Conservation (phyloP, 1,139 yeast genomes). For the Suhomyces coccinellae region DNA sequence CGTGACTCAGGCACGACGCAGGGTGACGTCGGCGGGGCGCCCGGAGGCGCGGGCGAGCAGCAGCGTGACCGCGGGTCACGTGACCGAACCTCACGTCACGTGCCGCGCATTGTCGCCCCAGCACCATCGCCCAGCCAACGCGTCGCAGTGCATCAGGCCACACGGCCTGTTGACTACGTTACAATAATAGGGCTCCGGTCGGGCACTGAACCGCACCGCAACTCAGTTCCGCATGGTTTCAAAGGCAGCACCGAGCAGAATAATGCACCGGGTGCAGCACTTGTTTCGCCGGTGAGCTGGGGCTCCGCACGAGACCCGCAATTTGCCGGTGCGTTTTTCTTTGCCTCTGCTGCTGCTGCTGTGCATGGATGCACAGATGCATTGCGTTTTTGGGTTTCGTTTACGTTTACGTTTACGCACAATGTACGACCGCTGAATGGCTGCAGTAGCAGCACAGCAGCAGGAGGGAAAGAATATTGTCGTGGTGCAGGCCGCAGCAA, state of each 20-base stretch:
- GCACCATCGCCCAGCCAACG: neutral
- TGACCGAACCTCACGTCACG: neutral
- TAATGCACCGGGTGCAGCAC: neutral
- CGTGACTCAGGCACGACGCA: too few species aligned
- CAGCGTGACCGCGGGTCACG: neutral
- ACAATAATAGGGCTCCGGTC: neutral
- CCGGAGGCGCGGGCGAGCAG: too few species aligned
- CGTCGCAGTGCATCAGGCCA: neutral
- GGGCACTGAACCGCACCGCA: neutral
- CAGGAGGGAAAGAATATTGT: too few species aligned
- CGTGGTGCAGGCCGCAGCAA: too few species aligned
- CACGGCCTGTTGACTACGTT: neutral
- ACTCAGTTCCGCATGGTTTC: neutral
- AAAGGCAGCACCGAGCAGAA: neutral
- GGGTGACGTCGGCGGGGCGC: too few species aligned
- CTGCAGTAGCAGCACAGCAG: too few species aligned
- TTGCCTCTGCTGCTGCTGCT: neutral
- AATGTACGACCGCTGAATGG: neutral
- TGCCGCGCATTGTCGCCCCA: neutral
- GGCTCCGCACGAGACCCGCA: too few species aligned
- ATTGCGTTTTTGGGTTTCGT: neutral
- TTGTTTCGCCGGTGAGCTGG: too few species aligned
- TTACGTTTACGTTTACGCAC: neutral
- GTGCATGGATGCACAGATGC: neutral
- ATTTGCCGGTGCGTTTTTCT: neutral